Evolutionary conservation across 2,329 filamentous ascomycete species (phyloP), one percentile per base, ranked within the genome.

Genomic region (Pyricularia sp.): DNA sequence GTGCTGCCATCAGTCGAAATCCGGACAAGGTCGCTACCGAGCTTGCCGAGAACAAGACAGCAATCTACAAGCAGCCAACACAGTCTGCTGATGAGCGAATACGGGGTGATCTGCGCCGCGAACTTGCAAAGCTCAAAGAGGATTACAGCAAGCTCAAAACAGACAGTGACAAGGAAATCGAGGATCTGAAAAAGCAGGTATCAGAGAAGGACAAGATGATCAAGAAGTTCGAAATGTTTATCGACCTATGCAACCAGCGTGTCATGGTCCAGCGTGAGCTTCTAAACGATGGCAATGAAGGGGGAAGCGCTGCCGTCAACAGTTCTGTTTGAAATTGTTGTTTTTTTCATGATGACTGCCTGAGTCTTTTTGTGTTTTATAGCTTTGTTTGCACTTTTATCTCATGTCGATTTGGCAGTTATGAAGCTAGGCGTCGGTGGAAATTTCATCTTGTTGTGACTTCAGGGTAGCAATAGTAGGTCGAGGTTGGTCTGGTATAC

Each of bases 171-270:
- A 86, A 87, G 69, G 84, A 88, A 73, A 83, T 90, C 61, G 86
- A 86, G 20, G 81, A 82, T 0, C 77, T 90, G 69, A 86, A 87
- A 73, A 80, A 82, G 69, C 82, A 87, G 73, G 76, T 94, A 20
- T 84, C 83, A 59, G 86, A 90, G 70, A 89, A 89, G 76, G 85
- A 89, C 70, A 82, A 84, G 73, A 82, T 85, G 70, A 90, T 90
- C 69, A 77, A 83, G 70, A 87, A 85, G 74, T 90, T 89, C 72
- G 87, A 90, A 77, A 88, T 88, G 84, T 90, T 90, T 68, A 89
- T 90, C 73, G 88, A 90, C 76, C 88, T 90, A 68, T 90, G 87
- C 75, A 90, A 90, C 73, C 83, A 88, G 75, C 80, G 88, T 66
- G 87, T 90, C 71, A 90, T 90, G 81, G 81, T 88, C 68, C 86